These are phyloP conservation scores for Withania somnifera DNA, from an alignment of 305 asterid genomes.

Conservation along the genomic window DNA sequence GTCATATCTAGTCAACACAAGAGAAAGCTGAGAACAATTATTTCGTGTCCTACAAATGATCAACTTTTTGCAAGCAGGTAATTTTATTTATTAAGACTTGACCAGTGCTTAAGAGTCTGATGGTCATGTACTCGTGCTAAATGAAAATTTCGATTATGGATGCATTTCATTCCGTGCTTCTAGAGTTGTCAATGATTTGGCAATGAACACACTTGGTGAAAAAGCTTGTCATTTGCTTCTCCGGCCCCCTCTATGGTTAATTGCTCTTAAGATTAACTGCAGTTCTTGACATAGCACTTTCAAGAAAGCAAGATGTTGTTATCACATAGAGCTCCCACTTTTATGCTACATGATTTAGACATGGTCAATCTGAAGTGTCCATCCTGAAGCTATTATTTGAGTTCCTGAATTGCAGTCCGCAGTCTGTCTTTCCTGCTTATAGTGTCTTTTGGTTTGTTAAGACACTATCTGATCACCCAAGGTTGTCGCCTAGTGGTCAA, in stretches of 20 bases:
- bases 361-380: background rate
- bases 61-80: conserved; percentile 87
- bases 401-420: background rate
- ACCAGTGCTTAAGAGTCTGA: conserved; percentile 3
- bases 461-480: no score
- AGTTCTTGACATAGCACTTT: background rate
- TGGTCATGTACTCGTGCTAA: background rate
- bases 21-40: conserved; percentile 80
- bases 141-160: background rate
- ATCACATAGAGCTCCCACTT: background rate
- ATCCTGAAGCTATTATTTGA: background rate
- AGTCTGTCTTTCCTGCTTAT: background rate
- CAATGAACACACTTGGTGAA: background rate
- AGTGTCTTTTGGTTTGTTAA: background rate
- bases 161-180: background rate
- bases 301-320: background rate
- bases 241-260: background rate
- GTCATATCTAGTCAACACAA: conserved; percentile 68
- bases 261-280: background rate
- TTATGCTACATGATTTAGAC: background rate
- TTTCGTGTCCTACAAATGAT: conserved; percentile 70
- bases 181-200: background rate
- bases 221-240: background rate
- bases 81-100: background rate
- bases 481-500: no score